Conservation (phyloP, 176 grass and related monocot genomes). For the Ensete ventricosum region DNA sequence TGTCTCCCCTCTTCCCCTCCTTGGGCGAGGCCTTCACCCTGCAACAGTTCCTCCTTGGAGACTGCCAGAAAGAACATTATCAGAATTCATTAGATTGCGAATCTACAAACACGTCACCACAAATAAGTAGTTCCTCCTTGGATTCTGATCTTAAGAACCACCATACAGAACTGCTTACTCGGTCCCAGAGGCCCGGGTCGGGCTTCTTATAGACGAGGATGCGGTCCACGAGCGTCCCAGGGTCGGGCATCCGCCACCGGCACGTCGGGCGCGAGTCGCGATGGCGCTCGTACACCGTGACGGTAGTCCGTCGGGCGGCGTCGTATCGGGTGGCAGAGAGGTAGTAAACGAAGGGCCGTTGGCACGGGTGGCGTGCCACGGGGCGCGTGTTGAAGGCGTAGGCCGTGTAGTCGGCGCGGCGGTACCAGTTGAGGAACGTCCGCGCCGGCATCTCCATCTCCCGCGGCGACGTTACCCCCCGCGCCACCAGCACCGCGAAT, state of each 20-base stretch:
- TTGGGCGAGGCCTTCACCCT: conserved; percentile 48
- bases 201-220: conserved; percentile 17
- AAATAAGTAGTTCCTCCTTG: not conserved
- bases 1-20: conserved; percentile 4
- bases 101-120: not conserved
- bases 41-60: conserved; percentile 80
- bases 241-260: conserved; percentile 16
- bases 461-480: conserved; percentile 4
- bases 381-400: conserved; percentile 36
- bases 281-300: conserved; percentile 21
- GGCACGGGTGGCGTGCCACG: conserved; percentile 2
- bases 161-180: conserved; percentile 1
- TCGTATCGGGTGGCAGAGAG: conserved; percentile 15
- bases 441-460: conserved; percentile 29
- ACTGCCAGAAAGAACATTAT: conserved; percentile 26
- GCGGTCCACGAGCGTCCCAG: conserved; percentile 7
- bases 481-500: conserved; percentile 23
- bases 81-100: not conserved
- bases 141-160: too few species aligned
- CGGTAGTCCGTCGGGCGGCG: not conserved
- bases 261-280: conserved; percentile 2
- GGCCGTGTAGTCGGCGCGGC: conserved; percentile 11
- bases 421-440: conserved; percentile 37
- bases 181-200: conserved; percentile 7
- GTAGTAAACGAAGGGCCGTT: conserved; percentile 23